phyloP scores from a whole-genome alignment of 2,329 filamentous ascomycete species.

The Albifimbria verrucaria region DNA sequence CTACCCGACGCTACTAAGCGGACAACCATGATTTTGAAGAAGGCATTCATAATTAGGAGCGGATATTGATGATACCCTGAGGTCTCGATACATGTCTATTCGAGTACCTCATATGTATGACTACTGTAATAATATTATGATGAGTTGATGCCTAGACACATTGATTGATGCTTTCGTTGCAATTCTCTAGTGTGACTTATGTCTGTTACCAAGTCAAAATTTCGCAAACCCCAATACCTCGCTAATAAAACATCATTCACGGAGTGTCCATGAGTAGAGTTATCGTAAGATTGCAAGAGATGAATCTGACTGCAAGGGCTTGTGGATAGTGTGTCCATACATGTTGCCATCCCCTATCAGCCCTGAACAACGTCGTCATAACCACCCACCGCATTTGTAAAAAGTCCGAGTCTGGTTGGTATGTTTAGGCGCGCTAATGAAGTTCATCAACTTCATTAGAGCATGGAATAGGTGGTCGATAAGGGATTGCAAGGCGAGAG shows the following conservation, averaged over 20 bases:
- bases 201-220: background rate
- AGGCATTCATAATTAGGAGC: no score
- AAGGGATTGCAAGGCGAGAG: slow-evolving; percentile 18
- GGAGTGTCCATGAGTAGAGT: no score
- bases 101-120: background rate
- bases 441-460: slow-evolving; percentile 32
- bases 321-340: no score
- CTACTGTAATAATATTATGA: background rate
- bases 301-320: no score
- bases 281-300: no score
- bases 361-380: no score
- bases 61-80: background rate
- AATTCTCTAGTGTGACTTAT: no score
- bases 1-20: slow-evolving; percentile 13
- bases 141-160: background rate
- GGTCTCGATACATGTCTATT: background rate
- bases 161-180: no score
- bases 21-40: background rate
- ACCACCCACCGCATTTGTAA: no score
- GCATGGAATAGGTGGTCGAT: slow-evolving; percentile 18
- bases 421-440: slow-evolving; percentile 14
- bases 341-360: no score
- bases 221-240: background rate
- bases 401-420: no score
- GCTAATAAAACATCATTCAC: no score